Evolutionary conservation across 176 grass and related monocot genomes (phyloP).

Genomic region (Hordeum marinum): DNA sequence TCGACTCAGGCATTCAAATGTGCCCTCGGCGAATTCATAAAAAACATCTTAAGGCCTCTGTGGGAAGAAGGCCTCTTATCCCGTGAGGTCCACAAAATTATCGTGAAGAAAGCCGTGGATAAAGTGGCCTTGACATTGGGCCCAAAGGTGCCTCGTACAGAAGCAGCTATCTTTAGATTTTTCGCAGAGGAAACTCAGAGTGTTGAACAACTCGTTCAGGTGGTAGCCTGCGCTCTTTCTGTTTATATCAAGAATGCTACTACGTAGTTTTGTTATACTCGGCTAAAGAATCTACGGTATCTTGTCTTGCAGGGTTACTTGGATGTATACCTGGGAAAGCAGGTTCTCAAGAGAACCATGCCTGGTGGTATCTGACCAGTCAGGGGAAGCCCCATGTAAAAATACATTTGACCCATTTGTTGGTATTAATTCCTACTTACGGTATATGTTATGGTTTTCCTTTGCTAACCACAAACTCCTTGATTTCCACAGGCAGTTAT

Average conservation of each 20-base stretch:
- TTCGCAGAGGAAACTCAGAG: slow-evolving; percentile 22
- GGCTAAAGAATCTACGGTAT: not conserved
- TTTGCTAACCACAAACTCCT: not conserved
- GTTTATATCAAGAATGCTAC: not conserved
- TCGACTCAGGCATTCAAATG: slow-evolving; percentile 24
- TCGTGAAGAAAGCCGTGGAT: slow-evolving; percentile 37
- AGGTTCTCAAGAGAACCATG: slow-evolving; percentile 21
- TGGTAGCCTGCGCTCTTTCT: not conserved
- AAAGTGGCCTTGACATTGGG: slow-evolving; percentile 30
- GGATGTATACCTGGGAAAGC: slow-evolving; percentile 27
- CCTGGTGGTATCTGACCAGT: not conserved
- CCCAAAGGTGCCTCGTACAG: slow-evolving; percentile 1
- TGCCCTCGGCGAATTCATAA: slow-evolving; percentile 39
- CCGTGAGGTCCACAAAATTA: slow-evolving; percentile 29
- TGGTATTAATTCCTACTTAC: not conserved
- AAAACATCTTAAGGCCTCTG: slow-evolving; percentile 30
- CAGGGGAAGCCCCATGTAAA: not conserved
- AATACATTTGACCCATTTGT: not conserved
- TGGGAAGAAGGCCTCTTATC: slow-evolving; percentile 37
- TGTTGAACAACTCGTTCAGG: slow-evolving; percentile 36
- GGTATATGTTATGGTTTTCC: not conserved
- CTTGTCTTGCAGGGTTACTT: slow-evolving; percentile 30
- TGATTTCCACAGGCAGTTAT: not conserved
- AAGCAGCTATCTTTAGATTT: slow-evolving; percentile 5
- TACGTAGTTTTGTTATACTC: not conserved